Base-by-base conservation (phyloP, 441 rosid species). In the Mallotus repandus region DNA sequence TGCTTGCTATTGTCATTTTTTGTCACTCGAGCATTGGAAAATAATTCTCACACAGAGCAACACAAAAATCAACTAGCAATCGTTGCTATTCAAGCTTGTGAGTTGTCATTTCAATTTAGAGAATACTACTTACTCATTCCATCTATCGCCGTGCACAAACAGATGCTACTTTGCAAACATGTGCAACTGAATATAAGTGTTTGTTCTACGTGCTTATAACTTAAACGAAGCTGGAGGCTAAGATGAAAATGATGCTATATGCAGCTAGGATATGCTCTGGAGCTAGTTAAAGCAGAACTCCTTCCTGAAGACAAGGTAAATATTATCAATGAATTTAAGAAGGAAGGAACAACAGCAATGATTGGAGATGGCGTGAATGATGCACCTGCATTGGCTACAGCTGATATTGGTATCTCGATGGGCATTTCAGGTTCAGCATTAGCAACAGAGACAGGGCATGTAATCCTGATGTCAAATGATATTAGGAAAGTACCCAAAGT, bases 351-450 rank as follows among this genome's bases (percentile, higher is more conserved):
- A 78, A 89, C 93, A 0, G 94, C 87, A 0, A 96, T 96, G 99
- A 81, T 93, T 12, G 99, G 98, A 50, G 98, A 96, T 65, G 99
- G 98, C 13, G 43, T 96, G 35, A 96, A 96, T 19, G 99, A 96
- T 77, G 97, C 98, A 16, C 98, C 96, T 1, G 97, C 98, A 54
- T 81, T 96, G 72, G 98, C 97, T 21, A 86, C 84, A 22, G 92
- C 98, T 2, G 89, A 93, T 76, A 86, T 93, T 38, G 98, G 99
- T 13, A 93, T 96, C 63, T 96, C 99, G 0, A 93, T 96, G 99
- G 98, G 97, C 0, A 72, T 96, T 63, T 93, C 99, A 0, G 96
- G 98, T 67, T 96, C 97, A 0, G 97, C 99, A 0, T 94, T 91
- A 57, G 97, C 98, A 8, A 90, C 87, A 0, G 93, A 96, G 77